Conservation (phyloP, 441 rosid species). For the Adansonia grandidieri region DNA sequence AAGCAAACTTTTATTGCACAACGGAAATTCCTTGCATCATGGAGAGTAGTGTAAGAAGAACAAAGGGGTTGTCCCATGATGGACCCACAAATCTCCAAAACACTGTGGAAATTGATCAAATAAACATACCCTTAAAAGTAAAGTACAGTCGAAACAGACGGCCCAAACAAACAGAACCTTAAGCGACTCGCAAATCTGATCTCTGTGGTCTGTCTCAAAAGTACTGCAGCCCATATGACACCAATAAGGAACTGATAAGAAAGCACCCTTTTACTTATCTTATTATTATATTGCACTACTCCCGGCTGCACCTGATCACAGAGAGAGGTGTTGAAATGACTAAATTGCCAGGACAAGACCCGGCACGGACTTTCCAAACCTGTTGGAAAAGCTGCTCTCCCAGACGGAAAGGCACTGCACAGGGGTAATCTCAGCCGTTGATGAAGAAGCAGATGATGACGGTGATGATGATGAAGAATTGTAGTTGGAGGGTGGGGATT, state of each 20-base stretch:
- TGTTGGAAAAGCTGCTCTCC: too few relatives aligned
- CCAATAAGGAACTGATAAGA: neutral
- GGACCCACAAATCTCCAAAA: neutral
- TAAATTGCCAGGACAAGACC: too few relatives aligned
- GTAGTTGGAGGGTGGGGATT: too few relatives aligned
- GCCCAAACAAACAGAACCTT: constrained; percentile 1
- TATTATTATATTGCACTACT: neutral
- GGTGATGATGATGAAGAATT: too few relatives aligned
- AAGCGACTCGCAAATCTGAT: constrained; percentile 12
- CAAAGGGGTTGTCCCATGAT: neutral
- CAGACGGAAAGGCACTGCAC: too few relatives aligned
- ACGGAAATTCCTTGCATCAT: neutral
- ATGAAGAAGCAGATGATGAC: too few relatives aligned
- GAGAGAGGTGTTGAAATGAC: neutral
- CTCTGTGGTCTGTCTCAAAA: neutral
- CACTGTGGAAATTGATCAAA: neutral
- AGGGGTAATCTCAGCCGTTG: too few relatives aligned
- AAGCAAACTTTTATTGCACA: neutral
- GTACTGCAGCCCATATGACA: neutral
- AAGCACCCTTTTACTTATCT: neutral
- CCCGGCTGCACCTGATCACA: constrained; percentile 14
- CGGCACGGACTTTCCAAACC: too few relatives aligned
- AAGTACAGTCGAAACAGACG: neutral
- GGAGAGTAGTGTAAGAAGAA: neutral
- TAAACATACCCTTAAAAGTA: neutral